Conservation (phyloP, 169 alveolate genomes). For the Babesia sp. region DNA sequence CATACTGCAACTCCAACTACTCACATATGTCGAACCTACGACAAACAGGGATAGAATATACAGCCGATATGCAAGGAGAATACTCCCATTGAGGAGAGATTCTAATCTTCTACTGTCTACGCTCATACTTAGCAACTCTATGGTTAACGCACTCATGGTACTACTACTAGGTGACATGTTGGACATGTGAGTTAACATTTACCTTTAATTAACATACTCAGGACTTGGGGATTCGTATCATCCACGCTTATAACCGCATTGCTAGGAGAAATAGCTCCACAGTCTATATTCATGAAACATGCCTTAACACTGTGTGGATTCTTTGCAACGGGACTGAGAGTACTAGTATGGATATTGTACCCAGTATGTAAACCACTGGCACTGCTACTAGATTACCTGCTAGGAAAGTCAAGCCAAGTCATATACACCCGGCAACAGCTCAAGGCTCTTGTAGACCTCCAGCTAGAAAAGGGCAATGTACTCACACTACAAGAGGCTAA, state of each 20-base stretch:
- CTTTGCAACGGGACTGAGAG: constrained; percentile 73
- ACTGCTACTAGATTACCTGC: constrained; percentile 35
- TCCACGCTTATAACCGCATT: constrained; percentile 81
- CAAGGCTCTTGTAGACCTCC: constrained; percentile 77
- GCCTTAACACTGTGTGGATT: constrained; percentile 84
- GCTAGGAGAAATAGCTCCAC: constrained; percentile 88
- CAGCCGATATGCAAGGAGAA: constrained; percentile 79
- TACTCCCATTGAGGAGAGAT: constrained; percentile 83
- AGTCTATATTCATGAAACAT: constrained; percentile 84
- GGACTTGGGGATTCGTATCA: constrained; percentile 78
- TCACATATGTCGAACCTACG: constrained; percentile 73
- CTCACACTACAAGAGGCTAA: constrained; percentile 73
- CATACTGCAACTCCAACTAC: constrained; percentile 79
- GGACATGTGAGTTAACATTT: constrained; percentile 47
- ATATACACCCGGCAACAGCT: constrained; percentile 69
- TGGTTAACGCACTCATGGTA: constrained; percentile 84
- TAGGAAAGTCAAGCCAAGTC: constrained; percentile 63
- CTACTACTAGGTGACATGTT: constrained; percentile 82
- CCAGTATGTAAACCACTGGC: constrained; percentile 81
- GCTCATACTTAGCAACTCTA: constrained; percentile 83
- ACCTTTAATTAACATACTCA: background rate
- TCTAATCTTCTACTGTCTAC: constrained; percentile 84
- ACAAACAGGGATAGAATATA: constrained; percentile 73
- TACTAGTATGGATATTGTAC: constrained; percentile 64
- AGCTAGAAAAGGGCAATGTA: constrained; percentile 66